Evolutionary conservation across 1,284 basidiomycete genomes (phyloP), one percentile per base, ranked within the genome.

Genomic region (Schizophyllum commune): DNA sequence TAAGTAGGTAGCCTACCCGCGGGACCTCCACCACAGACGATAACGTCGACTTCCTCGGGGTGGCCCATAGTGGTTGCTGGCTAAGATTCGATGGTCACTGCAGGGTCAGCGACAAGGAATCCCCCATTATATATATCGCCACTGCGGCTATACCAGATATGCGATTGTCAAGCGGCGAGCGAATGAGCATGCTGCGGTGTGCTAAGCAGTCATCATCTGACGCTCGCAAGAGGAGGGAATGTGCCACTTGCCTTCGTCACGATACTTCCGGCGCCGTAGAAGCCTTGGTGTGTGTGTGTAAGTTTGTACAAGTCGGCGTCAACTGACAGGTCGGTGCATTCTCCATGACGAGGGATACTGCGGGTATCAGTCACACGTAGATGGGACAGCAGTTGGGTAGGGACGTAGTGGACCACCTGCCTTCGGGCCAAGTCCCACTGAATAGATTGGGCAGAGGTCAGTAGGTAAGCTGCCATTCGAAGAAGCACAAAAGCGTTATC

Each of bases 21-120:
- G 11, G 85, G 85, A 62, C 85, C 86, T 70, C 86, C 85, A 68
- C 81, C 84, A 69, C 69, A 67, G 53, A 89, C 84, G 66, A 89
- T 87, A 64, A 89, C 76, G 74, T 88, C 87, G 72, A 89, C 87
- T 79, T 88, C 86, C 69, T 87, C 79, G 62, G 84, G 85, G 68
- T 86, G 85, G 64, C 75, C 76, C 76, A 79, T 79, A 19, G 51
- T 59, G 55, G 58, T 17, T 39, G 32, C n/a, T 39, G 32, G 13
- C 20, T 8, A 47, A 58, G 47, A 19, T 34, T 47, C 19, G 27
- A 27, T 5, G 27, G 27, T 27, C 27, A 27, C 27, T 27, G 27
- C 2, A 27, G 27, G 27, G 27, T 5, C 27, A 27, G 5, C 27
- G 27, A 27, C 27, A 27, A 27, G 27, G 27, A 27, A 27, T 27